Conservation (phyloP, 495 filamentous ascomycete species). For the Penicillium subrubescens region DNA sequence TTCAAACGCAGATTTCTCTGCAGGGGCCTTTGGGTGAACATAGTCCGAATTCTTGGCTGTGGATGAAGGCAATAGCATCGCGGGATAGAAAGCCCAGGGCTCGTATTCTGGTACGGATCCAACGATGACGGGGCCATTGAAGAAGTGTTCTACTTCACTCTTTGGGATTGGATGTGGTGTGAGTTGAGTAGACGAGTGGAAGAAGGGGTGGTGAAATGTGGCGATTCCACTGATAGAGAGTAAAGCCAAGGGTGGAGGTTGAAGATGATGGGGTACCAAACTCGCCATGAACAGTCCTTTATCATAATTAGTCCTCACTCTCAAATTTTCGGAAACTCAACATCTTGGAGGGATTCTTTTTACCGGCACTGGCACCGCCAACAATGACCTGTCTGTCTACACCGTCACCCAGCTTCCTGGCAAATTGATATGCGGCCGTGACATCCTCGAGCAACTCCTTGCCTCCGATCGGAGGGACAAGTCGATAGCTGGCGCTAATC, state of each 20-base stretch:
- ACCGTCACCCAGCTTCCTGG: not conserved
- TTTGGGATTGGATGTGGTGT: not conserved
- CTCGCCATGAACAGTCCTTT: not conserved
- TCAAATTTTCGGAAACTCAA: not conserved
- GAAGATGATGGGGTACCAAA: not conserved
- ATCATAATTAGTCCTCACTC: not conserved
- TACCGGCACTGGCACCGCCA: slow-evolving; percentile 1
- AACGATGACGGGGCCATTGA: not conserved
- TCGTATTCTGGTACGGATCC: not conserved
- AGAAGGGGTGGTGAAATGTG: slow-evolving; percentile 5
- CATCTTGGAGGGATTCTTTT: not conserved
- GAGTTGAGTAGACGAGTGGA: not conserved
- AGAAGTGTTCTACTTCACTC: not conserved
- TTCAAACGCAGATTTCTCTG: not conserved
- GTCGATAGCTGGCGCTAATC: slow-evolving; percentile 1
- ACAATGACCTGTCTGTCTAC: not conserved
- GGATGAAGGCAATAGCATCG: not conserved
- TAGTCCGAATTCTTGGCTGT: not conserved
- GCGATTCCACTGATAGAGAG: slow-evolving; percentile 2
- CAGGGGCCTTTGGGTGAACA: not conserved
- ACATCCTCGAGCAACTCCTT: slow-evolving; percentile 4
- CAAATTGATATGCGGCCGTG: not conserved
- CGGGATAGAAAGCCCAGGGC: not conserved
- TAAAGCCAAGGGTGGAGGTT: not conserved
- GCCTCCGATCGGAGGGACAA: not conserved